These are phyloP conservation scores for Trichophyton mentagrophytes DNA, from an alignment of 2,329 filamentous ascomycete genomes.

Conservation along the genomic window DNA sequence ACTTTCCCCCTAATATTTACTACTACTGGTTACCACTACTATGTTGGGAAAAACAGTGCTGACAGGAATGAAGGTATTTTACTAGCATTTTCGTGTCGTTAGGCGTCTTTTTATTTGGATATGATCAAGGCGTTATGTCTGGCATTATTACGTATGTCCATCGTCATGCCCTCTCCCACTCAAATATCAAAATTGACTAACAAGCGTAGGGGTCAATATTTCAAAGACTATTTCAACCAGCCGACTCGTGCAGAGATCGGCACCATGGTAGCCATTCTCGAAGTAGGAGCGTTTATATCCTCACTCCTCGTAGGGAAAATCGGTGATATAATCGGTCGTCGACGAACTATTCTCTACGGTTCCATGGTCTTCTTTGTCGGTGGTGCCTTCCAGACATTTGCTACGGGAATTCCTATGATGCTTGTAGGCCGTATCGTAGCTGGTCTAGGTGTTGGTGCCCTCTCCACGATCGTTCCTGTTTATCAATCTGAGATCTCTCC, in stretches of 20 bases:
- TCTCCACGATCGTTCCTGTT: slow-evolving; percentile 84
- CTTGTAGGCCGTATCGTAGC: slow-evolving; percentile 66
- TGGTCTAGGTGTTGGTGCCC: slow-evolving; percentile 72
- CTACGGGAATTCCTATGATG: slow-evolving; percentile 83
- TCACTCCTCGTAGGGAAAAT: slow-evolving; percentile 76
- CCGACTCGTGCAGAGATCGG: slow-evolving; percentile 78
- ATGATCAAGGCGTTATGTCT: slow-evolving; percentile 54
- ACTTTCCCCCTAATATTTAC: neutral
- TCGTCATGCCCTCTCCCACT: neutral
- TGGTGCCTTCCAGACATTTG: slow-evolving; percentile 70
- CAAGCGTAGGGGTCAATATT: slow-evolving; percentile 53
- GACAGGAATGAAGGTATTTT: slow-evolving; percentile 57
- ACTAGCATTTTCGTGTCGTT: slow-evolving; percentile 65
- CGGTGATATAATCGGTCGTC: slow-evolving; percentile 80
- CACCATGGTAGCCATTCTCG: slow-evolving; percentile 95
- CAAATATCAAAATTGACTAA: slow-evolving; percentile 15
- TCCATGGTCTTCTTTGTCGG: slow-evolving; percentile 77
- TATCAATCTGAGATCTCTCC: slow-evolving; percentile 95
- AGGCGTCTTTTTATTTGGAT: slow-evolving; percentile 53
- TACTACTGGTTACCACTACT: slow-evolving; percentile 16
- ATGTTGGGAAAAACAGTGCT: neutral
- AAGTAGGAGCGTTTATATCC: slow-evolving; percentile 82
- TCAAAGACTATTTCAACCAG: slow-evolving; percentile 84
- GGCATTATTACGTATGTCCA: slow-evolving; percentile 54
- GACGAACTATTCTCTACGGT: slow-evolving; percentile 84